Evolutionary conservation across 179 eudicot species (phyloP), one percentile per base, ranked within the genome.

Genomic region (Silene noctiflora): DNA sequence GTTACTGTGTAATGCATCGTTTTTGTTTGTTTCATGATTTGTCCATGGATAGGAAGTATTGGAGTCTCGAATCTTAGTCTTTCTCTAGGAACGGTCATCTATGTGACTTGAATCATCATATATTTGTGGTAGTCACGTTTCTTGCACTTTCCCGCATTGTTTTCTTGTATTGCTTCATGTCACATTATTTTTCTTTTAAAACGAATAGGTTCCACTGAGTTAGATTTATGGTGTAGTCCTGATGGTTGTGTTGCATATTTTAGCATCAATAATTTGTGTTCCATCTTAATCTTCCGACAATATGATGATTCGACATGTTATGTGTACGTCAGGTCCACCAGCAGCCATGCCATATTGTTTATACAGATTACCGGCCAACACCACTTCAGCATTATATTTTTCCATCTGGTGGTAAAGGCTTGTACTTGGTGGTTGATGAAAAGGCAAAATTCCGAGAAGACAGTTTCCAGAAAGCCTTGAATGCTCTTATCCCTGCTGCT

Each of bases 301-400:
- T 53, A 17, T 66, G 60, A 46, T 39, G 72, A 53, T 80, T 83
- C n/a, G 75, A 71, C 48, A 29, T 27, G 51, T 53, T 56, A 61
- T 65, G 80, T 61, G 59, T 80, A 42, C 51, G 88, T 85, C 97
- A 94, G 98, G 99, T 95, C 69, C 99, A 95, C 80, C 93, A 86
- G 84, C 99, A 95, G 85, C 99, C 99, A 42, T 95, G 99, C 79
- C 99, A 95, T 85, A 95, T 95, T 77, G 99, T 95, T 65, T 95
- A 93, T 75, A 93, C 99, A 42, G 99, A 95, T 84, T 95, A 93
- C 77, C 84, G 99, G 69, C 99, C 99, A 63, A 93, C 97, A 75
- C 99, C 99, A 29, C 99, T 95, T 76, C 99, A 95, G 83, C 99
- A 95, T 74, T 95, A 95, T 82, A 74, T 95, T 33, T 95, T 95